Conservation (phyloP, 345 rosid species). For the Heritiera littoralis region DNA sequence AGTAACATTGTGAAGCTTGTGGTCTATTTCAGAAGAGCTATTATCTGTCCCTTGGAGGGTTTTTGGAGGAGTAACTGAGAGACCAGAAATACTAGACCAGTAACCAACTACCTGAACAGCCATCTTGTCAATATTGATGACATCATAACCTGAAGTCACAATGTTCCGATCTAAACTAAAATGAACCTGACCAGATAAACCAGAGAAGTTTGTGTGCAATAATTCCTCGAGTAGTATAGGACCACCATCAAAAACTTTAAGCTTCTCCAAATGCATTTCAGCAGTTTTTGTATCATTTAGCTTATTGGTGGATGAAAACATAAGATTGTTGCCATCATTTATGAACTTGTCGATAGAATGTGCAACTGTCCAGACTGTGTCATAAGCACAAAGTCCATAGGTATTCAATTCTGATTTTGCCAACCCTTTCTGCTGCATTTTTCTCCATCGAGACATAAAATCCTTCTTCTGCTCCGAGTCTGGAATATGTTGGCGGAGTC, state of each 20-base stretch:
- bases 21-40: conserved; percentile 34
- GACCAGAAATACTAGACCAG: conserved; percentile 59
- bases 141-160: conserved; percentile 59
- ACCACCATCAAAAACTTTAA: conserved; percentile 68
- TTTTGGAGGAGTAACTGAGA: conserved; percentile 57
- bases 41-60: conserved; percentile 27
- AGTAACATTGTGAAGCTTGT: conserved; percentile 53
- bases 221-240: conserved; percentile 42
- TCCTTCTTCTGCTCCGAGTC: conserved; percentile 47
- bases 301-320: conserved; percentile 51
- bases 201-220: conserved; percentile 67
- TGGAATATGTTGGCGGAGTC: conserved; percentile 70
- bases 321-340: conserved; percentile 48
- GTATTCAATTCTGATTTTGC: conserved; percentile 50
- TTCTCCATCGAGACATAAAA: conserved; percentile 51
- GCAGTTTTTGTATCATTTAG: conserved; percentile 33
- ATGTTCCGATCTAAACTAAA: conserved; percentile 55
- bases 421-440: conserved; percentile 46
- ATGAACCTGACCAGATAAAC: conserved; percentile 65
- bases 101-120: conserved; percentile 59
- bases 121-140: conserved; percentile 57
- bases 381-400: conserved; percentile 78
- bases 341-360: conserved; percentile 52
- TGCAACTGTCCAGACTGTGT: conserved; percentile 85
- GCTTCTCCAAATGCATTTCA: conserved; percentile 44